Base-by-base conservation (phyloP, 2,329 filamentous ascomycete species). In the Beauveria australis region DNA sequence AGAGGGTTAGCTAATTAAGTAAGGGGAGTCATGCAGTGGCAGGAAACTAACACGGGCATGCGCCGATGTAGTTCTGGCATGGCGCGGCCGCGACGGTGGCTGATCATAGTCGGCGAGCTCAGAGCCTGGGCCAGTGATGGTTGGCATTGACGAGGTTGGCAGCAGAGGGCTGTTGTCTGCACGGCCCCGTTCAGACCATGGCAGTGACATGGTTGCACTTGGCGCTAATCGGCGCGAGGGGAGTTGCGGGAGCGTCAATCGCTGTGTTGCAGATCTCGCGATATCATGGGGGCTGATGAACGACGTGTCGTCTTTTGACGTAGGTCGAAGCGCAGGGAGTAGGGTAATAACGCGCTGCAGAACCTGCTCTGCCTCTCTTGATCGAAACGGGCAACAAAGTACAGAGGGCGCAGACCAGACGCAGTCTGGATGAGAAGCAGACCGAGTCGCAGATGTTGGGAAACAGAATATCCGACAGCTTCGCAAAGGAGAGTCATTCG, bases 61-160 rank as follows among this genome's bases (percentile, higher is more conserved):
- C 47, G 80, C 77, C 46, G 82, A 83, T 7, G 80, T 82, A 8
- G 79, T 80, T 61, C 81, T 75, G 53, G 68, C 68, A 71, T 79
- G 77, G 26, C 73, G 70, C 55, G 69, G 64, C 43, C 70, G 69
- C 49, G 68, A 66, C 5, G 66, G 65, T 43, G 67, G 63, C 51
- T 56, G 53, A 47, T 74, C 70, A 46, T 59, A 49, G 18, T 71
- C 67, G 24, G 64, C 56, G 12, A 64, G 61, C 46, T 73, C 69
- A 40, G 60, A 53, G n/a, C 66, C 60, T 43, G 67, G 65, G 30
- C 68, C 68, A 1, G 67, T 68, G 57, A 75, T 74, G 62, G 67
- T 69, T 19, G 74, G 74, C 58, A 71, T 66, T 58, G 66, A 69
- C 44, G 72, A 64, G 41, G 69, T 71, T 19, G 74, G 74, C 30